These are phyloP conservation scores for Tetrastigma voinierianum DNA, from an alignment of 164 flowering plant species.

Conservation along the genomic window DNA sequence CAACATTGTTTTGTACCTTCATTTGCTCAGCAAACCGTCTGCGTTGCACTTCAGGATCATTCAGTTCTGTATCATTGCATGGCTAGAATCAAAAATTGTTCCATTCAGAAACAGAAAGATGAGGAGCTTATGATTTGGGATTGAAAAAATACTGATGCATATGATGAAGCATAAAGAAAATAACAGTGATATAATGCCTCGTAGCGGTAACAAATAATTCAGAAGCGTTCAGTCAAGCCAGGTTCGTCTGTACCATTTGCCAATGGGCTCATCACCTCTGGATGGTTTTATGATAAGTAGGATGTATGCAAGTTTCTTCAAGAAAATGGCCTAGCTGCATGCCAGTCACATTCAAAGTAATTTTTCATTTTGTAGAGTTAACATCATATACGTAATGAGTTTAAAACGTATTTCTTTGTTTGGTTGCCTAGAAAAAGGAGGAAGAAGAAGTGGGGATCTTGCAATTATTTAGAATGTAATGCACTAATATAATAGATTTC, in stretches of 20 bases:
- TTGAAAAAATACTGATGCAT: background rate
- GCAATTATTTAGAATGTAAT: no score
- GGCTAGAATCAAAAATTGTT: constrained; percentile 39
- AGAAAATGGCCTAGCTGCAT: constrained; percentile 88
- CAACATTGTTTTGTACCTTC: constrained; percentile 46
- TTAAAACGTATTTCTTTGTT: no score
- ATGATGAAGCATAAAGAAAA: no score
- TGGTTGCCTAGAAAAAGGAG: no score
- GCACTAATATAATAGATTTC: no score
- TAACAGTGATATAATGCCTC: constrained; percentile 42
- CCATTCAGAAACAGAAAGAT: background rate
- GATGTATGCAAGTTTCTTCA: constrained; percentile 88
- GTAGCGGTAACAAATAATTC: constrained; percentile 85
- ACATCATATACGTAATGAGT: no score
- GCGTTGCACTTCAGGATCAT: constrained; percentile 94
- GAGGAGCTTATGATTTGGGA: background rate
- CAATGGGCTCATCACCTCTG: constrained; percentile 96
- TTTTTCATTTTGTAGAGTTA: no score
- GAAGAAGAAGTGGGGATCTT: no score
- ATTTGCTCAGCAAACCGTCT: constrained; percentile 91
- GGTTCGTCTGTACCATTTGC: constrained; percentile 93
- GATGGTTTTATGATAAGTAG: constrained; percentile 92
- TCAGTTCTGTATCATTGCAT: constrained; percentile 94
- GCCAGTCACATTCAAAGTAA: no score
- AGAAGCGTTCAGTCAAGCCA: constrained; percentile 89